phyloP scores from a whole-genome alignment of 768 basidiomycete species.

The Leucocoprinus sp. region DNA sequence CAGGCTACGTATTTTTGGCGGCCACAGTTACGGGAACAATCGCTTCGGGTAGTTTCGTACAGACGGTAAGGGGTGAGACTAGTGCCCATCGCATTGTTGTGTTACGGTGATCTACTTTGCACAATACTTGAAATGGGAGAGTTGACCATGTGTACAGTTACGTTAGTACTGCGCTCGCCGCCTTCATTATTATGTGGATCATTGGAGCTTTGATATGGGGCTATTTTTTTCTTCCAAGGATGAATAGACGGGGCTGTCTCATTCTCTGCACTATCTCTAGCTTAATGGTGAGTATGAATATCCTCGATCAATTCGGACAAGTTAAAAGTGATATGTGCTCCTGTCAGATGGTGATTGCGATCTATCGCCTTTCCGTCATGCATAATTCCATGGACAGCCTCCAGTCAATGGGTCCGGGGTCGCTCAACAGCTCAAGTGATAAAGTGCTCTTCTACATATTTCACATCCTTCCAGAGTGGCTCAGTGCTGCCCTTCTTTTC shows the following conservation, averaged over 20 bases:
- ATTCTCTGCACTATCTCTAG: conserved; percentile 17
- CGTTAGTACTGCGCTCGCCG: conserved; percentile 15
- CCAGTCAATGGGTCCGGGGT: conserved; percentile 21
- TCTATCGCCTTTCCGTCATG: conserved; percentile 36
- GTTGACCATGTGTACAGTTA: conserved; percentile 11
- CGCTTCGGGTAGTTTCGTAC: conserved; percentile 18
- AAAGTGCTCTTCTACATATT: conserved; percentile 37
- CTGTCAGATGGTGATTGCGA: conserved; percentile 22
- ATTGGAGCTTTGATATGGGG: conserved; percentile 7
- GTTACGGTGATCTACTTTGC: conserved; percentile 15
- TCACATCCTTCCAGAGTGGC: conserved; percentile 38
- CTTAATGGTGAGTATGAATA: conserved; percentile 29
- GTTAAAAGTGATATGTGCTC: background rate
- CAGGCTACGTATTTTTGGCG: conserved; percentile 22
- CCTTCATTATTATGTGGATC: conserved; percentile 10
- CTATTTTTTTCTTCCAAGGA: background rate
- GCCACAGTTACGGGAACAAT: conserved; percentile 24
- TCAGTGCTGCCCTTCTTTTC: conserved; percentile 23
- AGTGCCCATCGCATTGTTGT: conserved; percentile 16
- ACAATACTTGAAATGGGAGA: background rate
- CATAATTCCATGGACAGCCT: conserved; percentile 25
- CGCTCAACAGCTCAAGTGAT: conserved; percentile 24
- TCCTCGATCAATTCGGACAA: background rate
- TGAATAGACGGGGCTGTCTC: conserved; percentile 14
- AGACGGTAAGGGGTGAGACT: conserved; percentile 14